phyloP scores from a whole-genome alignment of 1,284 basidiomycete species.

The Schizophyllum amplum region DNA sequence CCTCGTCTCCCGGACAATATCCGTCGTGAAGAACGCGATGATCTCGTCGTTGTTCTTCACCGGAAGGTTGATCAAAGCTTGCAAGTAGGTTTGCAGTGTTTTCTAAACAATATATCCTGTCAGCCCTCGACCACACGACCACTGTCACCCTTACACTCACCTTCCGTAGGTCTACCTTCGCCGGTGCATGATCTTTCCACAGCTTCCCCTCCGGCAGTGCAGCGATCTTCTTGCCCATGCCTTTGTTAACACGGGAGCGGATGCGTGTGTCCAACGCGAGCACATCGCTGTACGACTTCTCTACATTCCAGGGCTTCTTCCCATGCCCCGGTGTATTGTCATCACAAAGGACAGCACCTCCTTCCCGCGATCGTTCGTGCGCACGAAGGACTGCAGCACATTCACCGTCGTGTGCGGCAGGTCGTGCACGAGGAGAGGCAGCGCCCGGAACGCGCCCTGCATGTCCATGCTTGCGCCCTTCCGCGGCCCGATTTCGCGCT shows the following conservation, averaged over 20 bases:
- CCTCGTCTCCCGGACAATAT: slow-evolving; percentile 69
- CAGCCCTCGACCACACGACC: neutral
- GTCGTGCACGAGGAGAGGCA: slow-evolving; percentile 62
- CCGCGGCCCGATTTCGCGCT: slow-evolving; percentile 5
- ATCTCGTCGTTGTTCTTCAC: slow-evolving; percentile 87
- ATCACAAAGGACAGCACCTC: slow-evolving; percentile 83
- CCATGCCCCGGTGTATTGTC: slow-evolving; percentile 52
- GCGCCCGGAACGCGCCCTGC: slow-evolving; percentile 49
- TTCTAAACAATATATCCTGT: slow-evolving; percentile 34
- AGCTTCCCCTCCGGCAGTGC: slow-evolving; percentile 84
- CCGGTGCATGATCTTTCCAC: slow-evolving; percentile 96
- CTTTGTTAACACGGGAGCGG: slow-evolving; percentile 57
- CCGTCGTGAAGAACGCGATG: slow-evolving; percentile 88
- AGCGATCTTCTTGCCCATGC: slow-evolving; percentile 70
- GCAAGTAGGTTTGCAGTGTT: slow-evolving; percentile 82
- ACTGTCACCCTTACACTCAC: slow-evolving; percentile 32
- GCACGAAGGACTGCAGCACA: slow-evolving; percentile 71
- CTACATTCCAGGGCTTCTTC: slow-evolving; percentile 80
- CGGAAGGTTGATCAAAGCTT: slow-evolving; percentile 76
- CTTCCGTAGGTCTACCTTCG: slow-evolving; percentile 92
- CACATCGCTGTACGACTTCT: slow-evolving; percentile 92
- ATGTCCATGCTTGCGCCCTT: slow-evolving; percentile 3
- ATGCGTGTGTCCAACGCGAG: slow-evolving; percentile 73
- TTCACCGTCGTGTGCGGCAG: slow-evolving; percentile 54
- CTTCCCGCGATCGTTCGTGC: slow-evolving; percentile 79